Evolutionary conservation across 2,329 filamentous ascomycete species (phyloP), one percentile per base, ranked within the genome.

Genomic region (Penicillium sp.): DNA sequence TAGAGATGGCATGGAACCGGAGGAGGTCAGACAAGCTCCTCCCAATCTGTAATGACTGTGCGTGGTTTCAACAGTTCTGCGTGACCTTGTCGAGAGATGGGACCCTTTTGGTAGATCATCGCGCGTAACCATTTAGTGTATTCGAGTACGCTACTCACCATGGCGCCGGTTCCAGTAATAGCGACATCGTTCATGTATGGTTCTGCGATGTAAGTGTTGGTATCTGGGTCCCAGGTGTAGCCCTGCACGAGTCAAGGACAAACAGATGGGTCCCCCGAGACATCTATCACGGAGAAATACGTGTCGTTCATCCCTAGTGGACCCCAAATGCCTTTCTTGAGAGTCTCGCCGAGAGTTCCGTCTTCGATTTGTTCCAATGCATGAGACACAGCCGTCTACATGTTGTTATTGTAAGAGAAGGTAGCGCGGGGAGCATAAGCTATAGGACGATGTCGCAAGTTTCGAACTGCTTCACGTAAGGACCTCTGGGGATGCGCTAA

Each of bases 131-230:
- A 68, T 24, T 64, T 56, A 0, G 65, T 61, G 34, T 68, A 68
- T 29, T 68, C 66, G 2, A 67, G 58, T 9, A 68, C 66, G 31
- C 45, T 68, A 56, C 61, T 66, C n/a, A 68, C 64, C 11, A 67
- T 66, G 0, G 65, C 50, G 2, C 65, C 65, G 4, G 60, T 60
- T 16, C 64, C 66, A 3, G 55, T 65, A 1, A 55, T 55, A 1
- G 65, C 53, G 13, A 48, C 53, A 31, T 62, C 65, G n/a, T 60
- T 57, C 14, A 62, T 44, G 20, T 59, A 50, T 1, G 61, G 56
- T 29, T 65, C 61, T 11, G 59, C 24, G 6, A 56, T 42, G 34
- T 62, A 63, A 5, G 35, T 42, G 11, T 50, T 24, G n/a, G 48
- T 29, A n/a, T 60, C 57, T 18, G 55, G 37, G 16, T 59, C 40